Evolutionary conservation across 2,329 filamentous ascomycete species (phyloP), one percentile per base, ranked within the genome.

Genomic region (Amesomyces nigricolor): DNA sequence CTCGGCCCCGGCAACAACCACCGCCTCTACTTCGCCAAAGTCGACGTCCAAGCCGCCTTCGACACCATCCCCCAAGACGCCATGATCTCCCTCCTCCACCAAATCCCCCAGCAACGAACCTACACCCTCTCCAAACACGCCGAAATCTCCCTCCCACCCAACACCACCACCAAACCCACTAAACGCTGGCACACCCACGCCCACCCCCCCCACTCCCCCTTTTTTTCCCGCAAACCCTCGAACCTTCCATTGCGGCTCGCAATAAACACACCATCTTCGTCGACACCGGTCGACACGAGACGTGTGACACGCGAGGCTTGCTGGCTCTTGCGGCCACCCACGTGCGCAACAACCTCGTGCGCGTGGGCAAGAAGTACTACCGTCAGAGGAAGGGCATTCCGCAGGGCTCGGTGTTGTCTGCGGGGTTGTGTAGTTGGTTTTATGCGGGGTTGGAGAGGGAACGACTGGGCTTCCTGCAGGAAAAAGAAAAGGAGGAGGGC

Each of bases 1-100:
- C 67, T 87, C 10, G 70, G 71, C 0, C 56, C 70, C 1, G 59
- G 61, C 0, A 63, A 71, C 0, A 63, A 71, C 0, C 64, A 67
- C 8, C 75, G 70, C 4, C 71, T 96, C 1, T 97, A 88, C 70
- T 95, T 97, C 71, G 91, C 86, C 58, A 99, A 99, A 68, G 77
- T 95, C 11, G 94, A 99, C 66, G 91, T 99, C 17, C 82, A 89
- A 67, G 84, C 89, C 2, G 95, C 92, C 63, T 99, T 96, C 68
- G 94, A 99, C 70, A 96, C 88, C 0, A 96, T 99, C 44, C 94
- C 94, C 0, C 94, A 97, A 68, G 72, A 79, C 26, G 81, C 83
- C 1, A 75, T 97, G 16, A 66, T 96, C 35, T 68, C 76, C 22
- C 74, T 97, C 26, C 79, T 95, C 60, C 70, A 61, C 56, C 84